Evolutionary conservation across 2,329 filamentous ascomycete species (phyloP), one percentile per base, ranked within the genome.

Genomic region (Fusarium sp.): DNA sequence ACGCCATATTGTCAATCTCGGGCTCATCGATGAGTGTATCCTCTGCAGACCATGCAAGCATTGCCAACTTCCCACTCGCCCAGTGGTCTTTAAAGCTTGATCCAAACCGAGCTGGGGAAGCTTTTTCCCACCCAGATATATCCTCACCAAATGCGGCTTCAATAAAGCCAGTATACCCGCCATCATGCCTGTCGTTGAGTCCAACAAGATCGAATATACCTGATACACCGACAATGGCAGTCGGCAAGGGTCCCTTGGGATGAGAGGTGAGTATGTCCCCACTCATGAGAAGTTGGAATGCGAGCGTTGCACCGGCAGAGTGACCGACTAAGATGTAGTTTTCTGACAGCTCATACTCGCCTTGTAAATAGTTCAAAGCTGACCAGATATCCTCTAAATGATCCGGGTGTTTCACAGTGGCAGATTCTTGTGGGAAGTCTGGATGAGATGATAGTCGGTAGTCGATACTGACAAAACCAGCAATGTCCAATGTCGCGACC

Each of bases 191-290:
- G 49, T 82, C 78, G 30, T 85, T 81, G 23, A 93, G 79, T 1
- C 84, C 84, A 11, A 83, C 83, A 13, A 94, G 79, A 75, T 92
- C 88, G 78, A 93, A 93, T 26, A 94, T 88, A 2, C 92, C 91
- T 60, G 87, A 87, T 23, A 92, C 80, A 37, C 89, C 86, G 7
- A 92, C 77, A n/a, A 92, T 80, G 7, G 85, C 87, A 5, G 81
- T 75, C 0, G 89, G 89, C 20, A 83, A 76, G 9, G 78, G 79
- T 6, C 82, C 76, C 12, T 79, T 63, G 30, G 45, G 72, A 52
- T 50, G 60, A 53, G 60, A 64, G 52, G 64, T 73, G 20, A 81
- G 67, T 52, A 81, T 74, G 18, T 70, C 68, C 41, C 80, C 75
- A 46, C 81, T 81, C 85, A 87, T 86, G 35, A 88, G 79, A 15